A percentile compares a stretch with the other conserved stretches of the same genome.
Conservation (phyloP, 2,329 filamentous ascomycete genomes). For the Tympanopsis confertula region DNA sequence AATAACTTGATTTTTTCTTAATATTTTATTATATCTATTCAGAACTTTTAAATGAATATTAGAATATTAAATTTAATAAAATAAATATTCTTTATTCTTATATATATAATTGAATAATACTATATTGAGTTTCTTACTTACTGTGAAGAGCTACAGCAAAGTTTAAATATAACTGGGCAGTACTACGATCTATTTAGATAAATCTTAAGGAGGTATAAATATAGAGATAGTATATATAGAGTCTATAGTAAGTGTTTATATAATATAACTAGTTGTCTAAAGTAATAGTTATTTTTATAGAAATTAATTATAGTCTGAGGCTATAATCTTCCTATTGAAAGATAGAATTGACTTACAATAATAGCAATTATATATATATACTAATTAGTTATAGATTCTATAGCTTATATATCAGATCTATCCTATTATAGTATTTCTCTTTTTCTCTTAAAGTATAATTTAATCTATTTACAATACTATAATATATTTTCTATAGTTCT, state of each 20-base stretch:
- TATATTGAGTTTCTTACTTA: too few species aligned
- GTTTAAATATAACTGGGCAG: too few species aligned
- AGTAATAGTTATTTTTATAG: conserved; percentile 1
- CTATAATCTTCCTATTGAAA: neutral
- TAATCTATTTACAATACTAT: neutral
- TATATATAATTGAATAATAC: neutral
- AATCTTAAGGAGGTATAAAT: too few species aligned
- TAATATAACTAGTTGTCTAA: conserved; percentile 1
- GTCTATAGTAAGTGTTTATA: neutral
- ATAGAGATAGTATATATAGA: too few species aligned
- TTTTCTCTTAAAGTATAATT: conserved; percentile 2
- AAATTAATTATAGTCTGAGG: neutral
- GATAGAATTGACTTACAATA: conserved; percentile 1
- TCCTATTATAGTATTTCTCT: neutral
- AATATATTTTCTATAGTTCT: conserved; percentile 2
- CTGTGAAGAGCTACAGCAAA: neutral
- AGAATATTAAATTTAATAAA: neutral
- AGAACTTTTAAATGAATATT: neutral
- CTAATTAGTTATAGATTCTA: conserved; percentile 1
- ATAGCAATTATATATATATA: conserved; percentile 1
- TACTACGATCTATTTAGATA: too few species aligned
- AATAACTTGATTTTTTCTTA: neutral
- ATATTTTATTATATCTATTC: neutral
- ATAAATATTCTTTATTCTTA: neutral
- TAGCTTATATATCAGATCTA: neutral